Evolutionary conservation across 331 rosid genomes (phyloP).

Genomic region (Arachis monticola): DNA sequence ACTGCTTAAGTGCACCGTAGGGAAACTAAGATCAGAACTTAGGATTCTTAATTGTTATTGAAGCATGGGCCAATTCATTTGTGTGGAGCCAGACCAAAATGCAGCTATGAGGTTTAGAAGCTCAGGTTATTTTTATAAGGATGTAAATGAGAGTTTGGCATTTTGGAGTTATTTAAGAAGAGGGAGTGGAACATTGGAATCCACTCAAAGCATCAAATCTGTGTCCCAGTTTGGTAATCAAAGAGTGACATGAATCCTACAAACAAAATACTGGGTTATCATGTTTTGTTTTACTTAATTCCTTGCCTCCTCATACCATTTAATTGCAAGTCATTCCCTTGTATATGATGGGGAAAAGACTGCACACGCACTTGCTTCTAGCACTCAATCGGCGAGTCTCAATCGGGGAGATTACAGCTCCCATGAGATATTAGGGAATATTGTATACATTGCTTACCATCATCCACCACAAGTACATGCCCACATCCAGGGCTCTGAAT

Average conservation of each 20-base stretch:
- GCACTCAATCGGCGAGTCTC: constrained; percentile 11
- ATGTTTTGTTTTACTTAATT: not conserved
- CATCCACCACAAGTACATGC: constrained; percentile 6
- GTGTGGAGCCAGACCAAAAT: constrained; percentile 5
- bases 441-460: not conserved
- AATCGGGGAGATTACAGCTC: constrained; percentile 3
- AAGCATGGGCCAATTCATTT: constrained; percentile 3
- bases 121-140: not conserved
- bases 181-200: not conserved
- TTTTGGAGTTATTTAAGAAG: not conserved
- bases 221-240: not conserved
- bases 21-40: constrained; percentile 6
- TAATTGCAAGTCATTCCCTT: not conserved
- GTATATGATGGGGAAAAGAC: constrained; percentile 9
- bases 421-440: not conserved
- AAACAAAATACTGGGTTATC: not conserved
- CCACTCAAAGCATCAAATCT: not conserved
- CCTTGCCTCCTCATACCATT: not conserved
- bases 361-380: not conserved
- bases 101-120: constrained; percentile 3
- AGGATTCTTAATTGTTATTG: not conserved
- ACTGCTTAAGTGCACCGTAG: constrained; percentile 2
- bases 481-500: not conserved
- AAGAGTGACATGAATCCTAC: not conserved
- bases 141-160: not conserved